phyloP scores from a whole-genome alignment of 1,284 basidiomycete genomes.

The Fomitopsis pinicola region DNA sequence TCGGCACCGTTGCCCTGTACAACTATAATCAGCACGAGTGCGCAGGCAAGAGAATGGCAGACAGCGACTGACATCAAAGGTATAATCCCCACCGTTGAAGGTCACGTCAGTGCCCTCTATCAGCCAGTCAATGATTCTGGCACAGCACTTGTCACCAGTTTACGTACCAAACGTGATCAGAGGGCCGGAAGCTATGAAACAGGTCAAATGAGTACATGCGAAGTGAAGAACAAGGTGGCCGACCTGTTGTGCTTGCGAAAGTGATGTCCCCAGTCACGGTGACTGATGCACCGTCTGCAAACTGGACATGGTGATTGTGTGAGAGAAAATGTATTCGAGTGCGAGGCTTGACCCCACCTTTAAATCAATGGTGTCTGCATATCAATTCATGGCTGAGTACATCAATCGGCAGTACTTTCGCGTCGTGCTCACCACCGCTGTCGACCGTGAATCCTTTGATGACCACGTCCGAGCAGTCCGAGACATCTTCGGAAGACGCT shows the following conservation, averaged over 20 bases:
- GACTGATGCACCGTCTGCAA: constrained; percentile 1
- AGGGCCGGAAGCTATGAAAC: background rate
- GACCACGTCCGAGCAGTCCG: background rate
- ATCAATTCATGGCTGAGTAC: background rate
- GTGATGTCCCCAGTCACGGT: constrained; percentile 3
- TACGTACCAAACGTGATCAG: constrained; percentile 2
- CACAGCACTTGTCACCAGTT: background rate
- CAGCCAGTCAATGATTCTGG: background rate
- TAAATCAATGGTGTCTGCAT: background rate
- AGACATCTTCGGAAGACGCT: background rate
- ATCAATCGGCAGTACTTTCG: background rate
- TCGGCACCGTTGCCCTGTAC: background rate
- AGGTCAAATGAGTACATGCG: background rate
- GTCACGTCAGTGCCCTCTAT: background rate
- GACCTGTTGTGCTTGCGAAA: background rate
- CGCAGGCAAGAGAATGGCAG: constrained; percentile 25
- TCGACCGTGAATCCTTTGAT: background rate
- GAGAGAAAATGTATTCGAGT: background rate
- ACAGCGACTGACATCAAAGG: constrained; percentile 34
- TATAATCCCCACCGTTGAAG: constrained; percentile 40
- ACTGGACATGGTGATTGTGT: background rate
- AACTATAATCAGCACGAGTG: background rate
- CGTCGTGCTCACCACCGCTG: background rate
- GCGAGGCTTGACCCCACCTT: background rate
- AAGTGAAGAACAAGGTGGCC: background rate